Base-by-base conservation (phyloP, 108 stramenopile genomes). In the Asterionellopsis glacialis region DNA sequence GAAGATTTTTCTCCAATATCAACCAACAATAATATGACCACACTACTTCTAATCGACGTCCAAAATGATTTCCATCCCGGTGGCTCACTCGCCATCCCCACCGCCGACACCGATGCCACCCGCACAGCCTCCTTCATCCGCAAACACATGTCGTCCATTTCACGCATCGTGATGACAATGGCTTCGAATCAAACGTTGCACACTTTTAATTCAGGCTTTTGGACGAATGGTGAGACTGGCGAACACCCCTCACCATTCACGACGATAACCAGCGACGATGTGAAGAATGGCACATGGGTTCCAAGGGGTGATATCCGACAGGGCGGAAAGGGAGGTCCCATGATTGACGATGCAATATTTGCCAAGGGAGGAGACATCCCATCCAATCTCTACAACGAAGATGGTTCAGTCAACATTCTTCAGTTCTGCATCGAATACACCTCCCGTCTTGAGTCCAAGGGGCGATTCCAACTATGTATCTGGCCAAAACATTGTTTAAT, bases 401-500 rank as follows among this genome's bases (percentile, higher is more conserved):
- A 65, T 25, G 65, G 57, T 11, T 52, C 51, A 11, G 49, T 85
- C 27, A 75, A 89, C 47, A 18, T 81, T 0, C 9, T 45, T n/a
- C 44, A 72, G 57, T 86, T 82, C 57, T 70, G 72, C 44, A 54
- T 79, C 12, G 80, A 84, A 59, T 92, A 92, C 65, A 77, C 83
- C 4, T 38, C 48, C n/a, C 63, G 75, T 45, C 63, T 98, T 38
- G 91, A 96, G 63, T 48, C 47, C 9, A 58, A 68, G 24, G 91
- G 91, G 16, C 62, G 64, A 24, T 94, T 96, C 72, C 57, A 65
- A 50, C 69, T 96, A 9, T 83, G 77, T 53, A 81, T 98, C 19
- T 98, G 97, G 97, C 97, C 97, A 19, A 96, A 94, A 69, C 97
- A 98, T 72, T 98, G 97, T 72, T 61, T 98, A 43, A 78, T 93